Evolutionary conservation across 768 basidiomycete genomes (phyloP).

Genomic region (Boletus tomentosulus): DNA sequence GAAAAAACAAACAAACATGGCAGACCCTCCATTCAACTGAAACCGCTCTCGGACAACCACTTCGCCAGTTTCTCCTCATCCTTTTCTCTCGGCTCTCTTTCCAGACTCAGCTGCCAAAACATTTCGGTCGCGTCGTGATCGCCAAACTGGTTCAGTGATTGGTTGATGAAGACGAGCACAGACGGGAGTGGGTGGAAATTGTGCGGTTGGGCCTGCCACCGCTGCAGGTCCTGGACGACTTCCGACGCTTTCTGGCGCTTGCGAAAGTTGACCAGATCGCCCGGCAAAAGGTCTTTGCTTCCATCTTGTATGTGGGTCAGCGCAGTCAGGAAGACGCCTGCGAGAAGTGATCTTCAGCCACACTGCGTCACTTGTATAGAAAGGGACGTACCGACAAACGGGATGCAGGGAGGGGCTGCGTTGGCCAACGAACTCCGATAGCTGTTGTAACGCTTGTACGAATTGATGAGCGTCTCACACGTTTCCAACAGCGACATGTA

Average conservation of each 20-base stretch:
- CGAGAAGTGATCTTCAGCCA: conserved; percentile 1
- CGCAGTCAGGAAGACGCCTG: conserved; percentile 58
- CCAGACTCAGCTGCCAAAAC: conserved; percentile 45
- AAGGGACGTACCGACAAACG: conserved; percentile 55
- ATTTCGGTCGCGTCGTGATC: conserved; percentile 31
- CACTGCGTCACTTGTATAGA: not conserved
- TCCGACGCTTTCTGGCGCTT: conserved; percentile 54
- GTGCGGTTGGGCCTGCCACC: conserved; percentile 52
- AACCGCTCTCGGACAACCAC: conserved; percentile 38
- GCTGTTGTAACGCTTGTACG: conserved; percentile 64
- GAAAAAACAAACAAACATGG: not conserved
- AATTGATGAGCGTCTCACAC: conserved; percentile 57
- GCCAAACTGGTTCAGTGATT: conserved; percentile 35
- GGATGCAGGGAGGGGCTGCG: conserved; percentile 62
- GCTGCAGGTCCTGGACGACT: conserved; percentile 53
- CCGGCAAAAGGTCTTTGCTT: conserved; percentile 45
- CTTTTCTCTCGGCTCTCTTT: conserved; percentile 51
- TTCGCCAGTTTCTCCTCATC: conserved; percentile 49
- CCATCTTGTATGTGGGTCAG: conserved; percentile 63
- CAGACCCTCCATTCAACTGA: conserved; percentile 22
- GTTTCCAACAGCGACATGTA: conserved; percentile 45
- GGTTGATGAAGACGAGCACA: conserved; percentile 43
- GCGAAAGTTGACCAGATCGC: conserved; percentile 52
- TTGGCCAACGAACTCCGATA: conserved; percentile 52
- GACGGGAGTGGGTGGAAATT: conserved; percentile 44